A percentile compares a stretch with the other conserved stretches of the same genome.
Evolutionary conservation across 2,329 filamentous ascomycete genomes (phyloP).

Genomic region (Exophiala aquamarina): DNA sequence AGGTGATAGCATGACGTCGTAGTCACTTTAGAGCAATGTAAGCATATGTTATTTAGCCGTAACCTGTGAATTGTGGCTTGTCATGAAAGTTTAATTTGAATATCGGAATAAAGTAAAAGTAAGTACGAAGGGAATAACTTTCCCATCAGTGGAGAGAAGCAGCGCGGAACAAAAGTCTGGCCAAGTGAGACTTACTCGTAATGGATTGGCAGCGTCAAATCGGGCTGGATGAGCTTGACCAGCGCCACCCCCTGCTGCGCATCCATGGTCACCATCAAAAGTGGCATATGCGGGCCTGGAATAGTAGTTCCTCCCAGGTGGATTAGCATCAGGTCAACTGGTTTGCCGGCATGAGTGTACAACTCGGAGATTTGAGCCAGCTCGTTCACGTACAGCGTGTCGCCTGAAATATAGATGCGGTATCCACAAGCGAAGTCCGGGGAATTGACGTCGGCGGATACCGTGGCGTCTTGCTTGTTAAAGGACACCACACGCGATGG

Average conservation of each 20-base stretch:
- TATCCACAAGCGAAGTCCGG: slow-evolving; percentile 49
- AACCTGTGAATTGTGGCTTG: too few species aligned
- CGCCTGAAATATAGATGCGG: slow-evolving; percentile 66
- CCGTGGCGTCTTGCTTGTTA: not conserved
- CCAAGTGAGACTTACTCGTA: slow-evolving; percentile 48
- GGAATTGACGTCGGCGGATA: not conserved
- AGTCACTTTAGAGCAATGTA: slow-evolving; percentile 44
- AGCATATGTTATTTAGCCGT: too few species aligned
- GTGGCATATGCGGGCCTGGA: slow-evolving; percentile 56
- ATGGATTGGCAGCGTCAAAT: slow-evolving; percentile 64
- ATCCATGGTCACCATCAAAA: slow-evolving; percentile 71
- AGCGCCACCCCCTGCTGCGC: slow-evolving; percentile 61
- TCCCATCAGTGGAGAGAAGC: slow-evolving; percentile 19
- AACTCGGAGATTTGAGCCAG: slow-evolving; percentile 60
- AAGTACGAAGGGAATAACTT: not conserved
- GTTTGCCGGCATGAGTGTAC: slow-evolving; percentile 47
- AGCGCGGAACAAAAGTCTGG: not conserved
- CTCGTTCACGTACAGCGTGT: slow-evolving; percentile 64
- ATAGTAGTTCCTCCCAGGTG: slow-evolving; percentile 68
- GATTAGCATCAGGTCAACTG: slow-evolving; percentile 66
- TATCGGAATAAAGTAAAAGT: too few species aligned
- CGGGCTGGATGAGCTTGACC: slow-evolving; percentile 59
- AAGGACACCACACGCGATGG: not conserved
- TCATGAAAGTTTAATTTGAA: not conserved
- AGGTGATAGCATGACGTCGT: slow-evolving; percentile 61